Evolutionary conservation across 176 grass and related monocot genomes (phyloP).

Genomic region (Canna indica): DNA sequence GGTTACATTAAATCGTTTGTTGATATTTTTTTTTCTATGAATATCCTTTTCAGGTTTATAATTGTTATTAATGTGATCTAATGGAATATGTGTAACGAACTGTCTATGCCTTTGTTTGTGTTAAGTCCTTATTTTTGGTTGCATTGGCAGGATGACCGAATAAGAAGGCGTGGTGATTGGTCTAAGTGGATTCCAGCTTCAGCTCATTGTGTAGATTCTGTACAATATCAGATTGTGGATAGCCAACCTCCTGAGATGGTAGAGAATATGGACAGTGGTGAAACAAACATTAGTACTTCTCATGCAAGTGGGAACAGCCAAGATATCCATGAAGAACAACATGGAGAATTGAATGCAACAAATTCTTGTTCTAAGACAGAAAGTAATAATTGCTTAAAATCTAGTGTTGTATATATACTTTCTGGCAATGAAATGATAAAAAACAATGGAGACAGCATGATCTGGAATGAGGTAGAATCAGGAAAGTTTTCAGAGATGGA

Average conservation of each 20-base stretch:
- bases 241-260: too few relatives aligned
- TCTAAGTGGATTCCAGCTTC: conserved; percentile 42
- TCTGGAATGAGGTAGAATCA: background rate
- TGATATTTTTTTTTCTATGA: too few relatives aligned
- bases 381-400: conserved; percentile 18
- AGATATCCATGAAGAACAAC: conserved; percentile 28
- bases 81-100: too few relatives aligned
- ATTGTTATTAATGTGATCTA: too few relatives aligned
- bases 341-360: conserved; percentile 18
- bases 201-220: conserved; percentile 5
- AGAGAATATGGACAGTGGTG: conserved; percentile 21
- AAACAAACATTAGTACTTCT: conserved; percentile 21
- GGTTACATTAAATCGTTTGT: conserved; percentile 33
- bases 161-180: conserved; percentile 56
- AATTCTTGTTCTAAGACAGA: conserved; percentile 13
- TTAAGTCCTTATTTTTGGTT: too few relatives aligned
- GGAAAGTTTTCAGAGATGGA: background rate
- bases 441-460: conserved; percentile 2
- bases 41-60: conserved; percentile 21
- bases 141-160: conserved; percentile 65
- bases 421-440: conserved; percentile 22
- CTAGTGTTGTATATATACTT: conserved; percentile 16
- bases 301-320: conserved; percentile 20
- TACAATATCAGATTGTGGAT: conserved; percentile 24
- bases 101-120: too few relatives aligned